Percentiles rank a stretch among this genome's conserved stretches.
phyloP scores from a whole-genome alignment of 2,329 filamentous ascomycete species.

The Penicillium sp. region DNA sequence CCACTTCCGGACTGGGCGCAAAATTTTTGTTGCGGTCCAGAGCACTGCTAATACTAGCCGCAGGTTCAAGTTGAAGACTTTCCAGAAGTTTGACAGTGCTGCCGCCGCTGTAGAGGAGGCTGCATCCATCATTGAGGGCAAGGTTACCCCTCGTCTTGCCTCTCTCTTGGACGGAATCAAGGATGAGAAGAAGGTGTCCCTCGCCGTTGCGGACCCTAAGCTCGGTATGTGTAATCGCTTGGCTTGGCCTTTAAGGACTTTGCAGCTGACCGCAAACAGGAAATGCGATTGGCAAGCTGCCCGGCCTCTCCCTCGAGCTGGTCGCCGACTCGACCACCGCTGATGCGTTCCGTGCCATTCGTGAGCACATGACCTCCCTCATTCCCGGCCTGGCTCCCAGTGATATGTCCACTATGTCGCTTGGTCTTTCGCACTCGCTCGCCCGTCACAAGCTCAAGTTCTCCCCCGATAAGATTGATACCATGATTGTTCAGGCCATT shows the following conservation, averaged over 20 bases:
- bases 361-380: constrained; percentile 81
- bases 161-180: constrained; percentile 84
- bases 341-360: constrained; percentile 92
- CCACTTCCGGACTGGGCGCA: constrained; percentile 14
- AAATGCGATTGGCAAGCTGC: constrained; percentile 87
- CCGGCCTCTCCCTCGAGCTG: constrained; percentile 78
- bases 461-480: constrained; percentile 96
- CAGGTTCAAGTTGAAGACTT: constrained; percentile 92
- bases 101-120: constrained; percentile 87
- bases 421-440: constrained; percentile 95
- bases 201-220: constrained; percentile 91
- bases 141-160: constrained; percentile 83
- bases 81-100: constrained; percentile 95
- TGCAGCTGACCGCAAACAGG: too few species aligned
- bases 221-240: constrained; percentile 64
- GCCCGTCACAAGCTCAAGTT: constrained; percentile 98
- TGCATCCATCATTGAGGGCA: constrained; percentile 82
- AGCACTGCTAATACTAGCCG: constrained; percentile 24
- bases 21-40: constrained; percentile 25
- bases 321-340: constrained; percentile 77
- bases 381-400: constrained; percentile 82
- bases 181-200: constrained; percentile 93
- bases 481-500: constrained; percentile 98
- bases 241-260: too few species aligned
- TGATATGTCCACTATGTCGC: constrained; percentile 88